phyloP scores from a whole-genome alignment of 331 rosid genomes.

The Pyrus hybrid region DNA sequence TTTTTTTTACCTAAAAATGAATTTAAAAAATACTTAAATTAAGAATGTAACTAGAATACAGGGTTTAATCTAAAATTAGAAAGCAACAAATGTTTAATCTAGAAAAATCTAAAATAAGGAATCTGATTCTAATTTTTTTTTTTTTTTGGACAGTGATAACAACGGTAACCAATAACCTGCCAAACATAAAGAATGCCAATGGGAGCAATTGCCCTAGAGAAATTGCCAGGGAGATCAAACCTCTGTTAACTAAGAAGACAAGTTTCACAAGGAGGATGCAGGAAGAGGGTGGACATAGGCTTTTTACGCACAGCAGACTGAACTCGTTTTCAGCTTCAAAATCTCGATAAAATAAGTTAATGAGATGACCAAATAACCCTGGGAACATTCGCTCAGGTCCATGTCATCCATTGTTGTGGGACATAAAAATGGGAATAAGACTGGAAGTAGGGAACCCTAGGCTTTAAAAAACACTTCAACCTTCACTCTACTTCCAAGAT shows the following conservation, averaged over 20 bases:
- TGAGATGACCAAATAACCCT: slow-evolving; percentile 2
- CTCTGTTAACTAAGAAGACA: no score
- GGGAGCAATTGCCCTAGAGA: not conserved
- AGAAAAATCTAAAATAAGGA: no score
- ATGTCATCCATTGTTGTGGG: not conserved
- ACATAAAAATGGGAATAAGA: not conserved
- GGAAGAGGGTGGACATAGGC: no score
- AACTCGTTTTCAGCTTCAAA: slow-evolving; percentile 1
- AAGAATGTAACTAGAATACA: no score
- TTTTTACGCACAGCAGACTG: no score
- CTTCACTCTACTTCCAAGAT: not conserved
- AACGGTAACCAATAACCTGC: not conserved
- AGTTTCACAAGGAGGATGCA: no score
- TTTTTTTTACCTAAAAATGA: no score
- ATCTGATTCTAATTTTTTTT: no score
- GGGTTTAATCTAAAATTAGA: no score
- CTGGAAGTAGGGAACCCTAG: not conserved
- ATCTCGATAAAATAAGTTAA: not conserved
- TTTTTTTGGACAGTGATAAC: not conserved
- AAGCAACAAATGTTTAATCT: no score
- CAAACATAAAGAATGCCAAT: not conserved
- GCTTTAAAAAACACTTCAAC: not conserved
- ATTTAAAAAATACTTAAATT: no score
- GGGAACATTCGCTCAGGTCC: not conserved
- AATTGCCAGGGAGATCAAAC: no score